These are phyloP conservation scores for Cenchrus americanus DNA, from an alignment of 176 grass and related monocot species.

Conservation along the genomic window DNA sequence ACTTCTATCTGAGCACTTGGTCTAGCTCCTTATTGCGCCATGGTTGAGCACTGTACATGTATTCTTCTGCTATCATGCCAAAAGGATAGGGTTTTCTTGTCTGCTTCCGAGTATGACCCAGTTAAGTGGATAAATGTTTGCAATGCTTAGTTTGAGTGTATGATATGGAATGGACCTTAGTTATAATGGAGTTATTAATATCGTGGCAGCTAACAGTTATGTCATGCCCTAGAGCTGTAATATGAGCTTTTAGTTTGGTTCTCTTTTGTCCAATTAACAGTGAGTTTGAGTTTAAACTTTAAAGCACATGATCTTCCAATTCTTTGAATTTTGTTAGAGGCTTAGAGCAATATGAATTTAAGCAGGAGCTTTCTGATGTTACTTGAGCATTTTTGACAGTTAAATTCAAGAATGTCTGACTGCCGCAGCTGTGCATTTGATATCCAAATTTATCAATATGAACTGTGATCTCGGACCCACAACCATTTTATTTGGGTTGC, in stretches of 20 bases:
- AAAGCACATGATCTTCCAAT: neutral
- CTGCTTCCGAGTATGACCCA: neutral
- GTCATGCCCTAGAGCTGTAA: neutral
- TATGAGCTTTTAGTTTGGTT: neutral
- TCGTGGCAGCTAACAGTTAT: neutral
- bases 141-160: neutral
- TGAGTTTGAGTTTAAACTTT: neutral
- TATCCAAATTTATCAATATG: neutral
- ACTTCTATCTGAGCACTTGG: neutral
- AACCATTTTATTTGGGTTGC: neutral
- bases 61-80: neutral
- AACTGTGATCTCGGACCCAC: neutral
- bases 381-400: neutral
- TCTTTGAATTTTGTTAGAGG: conserved; percentile 16
- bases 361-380: neutral
- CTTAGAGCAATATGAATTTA: conserved; percentile 2
- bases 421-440: neutral
- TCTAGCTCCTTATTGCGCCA: neutral
- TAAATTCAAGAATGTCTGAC: neutral
- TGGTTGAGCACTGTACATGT: neutral
- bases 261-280: neutral
- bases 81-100: neutral
- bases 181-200: neutral
- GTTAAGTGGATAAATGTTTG: neutral
- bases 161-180: neutral